Base-by-base conservation (phyloP, 164 flowering plant species). In the Magnolia kwangsiensis region DNA sequence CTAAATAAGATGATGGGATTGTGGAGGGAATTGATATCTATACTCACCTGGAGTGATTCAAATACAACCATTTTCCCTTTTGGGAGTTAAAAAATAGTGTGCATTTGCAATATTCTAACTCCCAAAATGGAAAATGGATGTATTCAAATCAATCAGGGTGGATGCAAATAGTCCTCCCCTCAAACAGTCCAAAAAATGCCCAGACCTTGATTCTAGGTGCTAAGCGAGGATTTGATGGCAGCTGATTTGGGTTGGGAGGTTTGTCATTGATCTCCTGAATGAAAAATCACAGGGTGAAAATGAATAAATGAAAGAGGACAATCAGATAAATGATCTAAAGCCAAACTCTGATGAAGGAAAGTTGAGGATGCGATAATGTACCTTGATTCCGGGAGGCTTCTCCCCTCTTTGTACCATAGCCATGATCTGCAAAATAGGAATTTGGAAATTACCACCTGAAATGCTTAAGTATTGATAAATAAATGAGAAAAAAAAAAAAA, bases 191-290 rank as follows among this genome's bases (percentile, higher is more conserved):
- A n/a, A 72, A 45, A 70, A 37, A 23, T 20, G 45, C 45, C 45
- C 37, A 9, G 10, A 94, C 99, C 97, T 96, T 94, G 50, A 89
- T 24, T 85, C 82, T 90, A 67, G 97, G 94, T 16, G 86, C 88
- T 37, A 90, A 31, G 66, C 88, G 94, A 73, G 99, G 93, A 86
- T 88, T 90, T 77, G 99, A 84, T 67, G 85, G 82, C 29, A 87
- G 91, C 80, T 92, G 98, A 83, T 91, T 88, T 27, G 99, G 98
- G 81, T 96, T 91, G 16, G 97, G 99, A 63, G 99, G 99, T 55
- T 75, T 78, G 81, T 96, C 98, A 79, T 96, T 85, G 50, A 96
- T 92, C 23, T 92, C 98, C 99, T 96, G 89, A 79, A 82, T 64
- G 81, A 7, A 67, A 13, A 74, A 76, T 37, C 74, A 76, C 3